phyloP scores from a whole-genome alignment of 2,329 filamentous ascomycete genomes.

The Mycocentrospora acerina region DNA sequence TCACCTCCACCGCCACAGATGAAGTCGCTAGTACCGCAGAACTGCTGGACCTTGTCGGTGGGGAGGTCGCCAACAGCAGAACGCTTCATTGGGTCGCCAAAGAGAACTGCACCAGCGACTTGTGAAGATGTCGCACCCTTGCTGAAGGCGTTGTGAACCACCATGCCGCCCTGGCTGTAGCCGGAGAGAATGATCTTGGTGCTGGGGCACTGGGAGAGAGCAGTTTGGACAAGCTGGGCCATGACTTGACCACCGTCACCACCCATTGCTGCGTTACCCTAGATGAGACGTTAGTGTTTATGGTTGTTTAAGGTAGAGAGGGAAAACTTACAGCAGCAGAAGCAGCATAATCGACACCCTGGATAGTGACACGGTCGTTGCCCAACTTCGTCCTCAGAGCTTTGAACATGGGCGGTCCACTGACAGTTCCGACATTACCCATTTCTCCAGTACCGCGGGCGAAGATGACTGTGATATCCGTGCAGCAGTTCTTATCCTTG shows the following conservation, averaged over 20 bases:
- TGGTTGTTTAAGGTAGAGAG: not conserved
- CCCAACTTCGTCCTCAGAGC: slow-evolving; percentile 30
- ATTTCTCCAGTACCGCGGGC: slow-evolving; percentile 46
- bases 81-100: slow-evolving; percentile 35
- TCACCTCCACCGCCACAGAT: slow-evolving; percentile 29
- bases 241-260: slow-evolving; percentile 28
- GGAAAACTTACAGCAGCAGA: slow-evolving; percentile 22
- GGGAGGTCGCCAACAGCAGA: slow-evolving; percentile 22
- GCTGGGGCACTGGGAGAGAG: slow-evolving; percentile 30
- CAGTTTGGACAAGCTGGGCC: slow-evolving; percentile 24
- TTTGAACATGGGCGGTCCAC: slow-evolving; percentile 43
- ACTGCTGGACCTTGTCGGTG: slow-evolving; percentile 26
- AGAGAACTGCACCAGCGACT: slow-evolving; percentile 29
- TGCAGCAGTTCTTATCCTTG: slow-evolving; percentile 42
- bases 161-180: slow-evolving; percentile 38
- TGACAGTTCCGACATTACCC: slow-evolving; percentile 47
- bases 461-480: slow-evolving; percentile 47
- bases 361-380: slow-evolving; percentile 27
- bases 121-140: slow-evolving; percentile 24
- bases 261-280: slow-evolving; percentile 31
- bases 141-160: slow-evolving; percentile 33
- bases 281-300: slow-evolving; percentile 3
- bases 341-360: slow-evolving; percentile 38
- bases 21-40: slow-evolving; percentile 27
- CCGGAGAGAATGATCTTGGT: slow-evolving; percentile 37